Percentiles rank a stretch among this genome's conserved stretches.
Evolutionary conservation across 2,329 filamentous ascomycete genomes (phyloP).

Genomic region (Sporothrix luriei): DNA sequence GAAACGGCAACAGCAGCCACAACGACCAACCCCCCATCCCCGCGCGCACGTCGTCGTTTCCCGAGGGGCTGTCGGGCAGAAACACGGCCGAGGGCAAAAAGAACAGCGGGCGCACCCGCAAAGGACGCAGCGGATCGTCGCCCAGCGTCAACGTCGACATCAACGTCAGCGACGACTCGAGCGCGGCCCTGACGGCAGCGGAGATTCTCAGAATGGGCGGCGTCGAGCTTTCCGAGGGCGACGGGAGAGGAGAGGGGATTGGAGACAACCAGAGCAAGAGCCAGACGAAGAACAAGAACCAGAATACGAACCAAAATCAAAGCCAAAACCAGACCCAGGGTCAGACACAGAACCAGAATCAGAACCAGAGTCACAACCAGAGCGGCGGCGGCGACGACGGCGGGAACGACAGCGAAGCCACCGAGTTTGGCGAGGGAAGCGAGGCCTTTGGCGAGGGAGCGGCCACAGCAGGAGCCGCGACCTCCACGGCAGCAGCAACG

Average conservation of each 20-base stretch:
- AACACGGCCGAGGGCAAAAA: background rate
- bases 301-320: too few relatives aligned
- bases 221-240: background rate
- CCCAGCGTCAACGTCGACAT: background rate
- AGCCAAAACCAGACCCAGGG: too few relatives aligned
- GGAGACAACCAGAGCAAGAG: too few relatives aligned
- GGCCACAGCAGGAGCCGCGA: background rate
- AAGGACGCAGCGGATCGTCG: constrained; percentile 3
- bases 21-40: constrained; percentile 6
- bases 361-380: too few relatives aligned
- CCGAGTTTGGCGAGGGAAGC: constrained; percentile 10
- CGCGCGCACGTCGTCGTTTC: constrained; percentile 7
- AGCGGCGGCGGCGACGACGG: background rate
- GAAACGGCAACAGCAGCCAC: background rate
- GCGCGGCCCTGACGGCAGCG: constrained; percentile 1
- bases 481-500: background rate
- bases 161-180: constrained; percentile 2
- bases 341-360: too few relatives aligned
- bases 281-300: too few relatives aligned
- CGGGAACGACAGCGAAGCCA: constrained; percentile 18
- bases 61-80: background rate
- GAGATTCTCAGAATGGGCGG: constrained; percentile 11
- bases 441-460: background rate
- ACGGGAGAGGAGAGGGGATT: background rate
- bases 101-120: background rate